Conservation (phyloP, 768 basidiomycete species). For the Calvatia gigantea region DNA sequence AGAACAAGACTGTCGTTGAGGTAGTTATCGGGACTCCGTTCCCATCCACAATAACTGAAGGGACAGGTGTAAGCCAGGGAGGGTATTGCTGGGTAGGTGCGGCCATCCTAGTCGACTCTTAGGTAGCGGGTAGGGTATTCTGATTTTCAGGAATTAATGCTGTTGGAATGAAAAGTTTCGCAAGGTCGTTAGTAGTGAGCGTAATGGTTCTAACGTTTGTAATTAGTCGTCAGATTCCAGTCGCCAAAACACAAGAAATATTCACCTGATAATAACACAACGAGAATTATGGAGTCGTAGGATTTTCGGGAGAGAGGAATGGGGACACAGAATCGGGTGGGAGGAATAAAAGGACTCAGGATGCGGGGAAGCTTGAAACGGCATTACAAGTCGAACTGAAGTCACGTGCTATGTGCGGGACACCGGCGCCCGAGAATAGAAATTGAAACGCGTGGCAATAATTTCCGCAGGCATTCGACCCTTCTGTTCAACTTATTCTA, state of each 20-base stretch:
- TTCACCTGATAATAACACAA: constrained; percentile 18
- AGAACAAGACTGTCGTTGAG: constrained; percentile 49
- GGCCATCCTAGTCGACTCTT: constrained; percentile 38
- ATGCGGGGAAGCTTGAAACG: not conserved
- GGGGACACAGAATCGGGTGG: not conserved
- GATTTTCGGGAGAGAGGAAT: not conserved
- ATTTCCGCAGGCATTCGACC: not conserved
- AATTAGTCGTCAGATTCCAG: not conserved
- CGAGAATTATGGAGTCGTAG: not conserved
- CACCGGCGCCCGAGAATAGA: not conserved
- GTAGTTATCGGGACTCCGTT: constrained; percentile 54
- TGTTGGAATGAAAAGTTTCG: constrained; percentile 16
- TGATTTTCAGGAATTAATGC: constrained; percentile 15
- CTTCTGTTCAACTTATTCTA: not conserved
- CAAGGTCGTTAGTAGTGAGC: constrained; percentile 43
- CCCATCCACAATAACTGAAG: constrained; percentile 48
- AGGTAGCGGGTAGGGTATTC: constrained; percentile 2
- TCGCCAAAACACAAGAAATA: constrained; percentile 7
- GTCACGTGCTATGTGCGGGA: constrained; percentile 5
- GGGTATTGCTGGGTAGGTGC: constrained; percentile 66
- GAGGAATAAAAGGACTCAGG: constrained; percentile 1
- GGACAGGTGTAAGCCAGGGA: constrained; percentile 65
- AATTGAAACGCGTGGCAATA: no score
- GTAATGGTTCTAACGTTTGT: constrained; percentile 30
- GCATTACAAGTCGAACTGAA: constrained; percentile 8